Evolutionary conservation across 495 filamentous ascomycete genomes (phyloP).

Genomic region (Diplogelasinospora grovesii): DNA sequence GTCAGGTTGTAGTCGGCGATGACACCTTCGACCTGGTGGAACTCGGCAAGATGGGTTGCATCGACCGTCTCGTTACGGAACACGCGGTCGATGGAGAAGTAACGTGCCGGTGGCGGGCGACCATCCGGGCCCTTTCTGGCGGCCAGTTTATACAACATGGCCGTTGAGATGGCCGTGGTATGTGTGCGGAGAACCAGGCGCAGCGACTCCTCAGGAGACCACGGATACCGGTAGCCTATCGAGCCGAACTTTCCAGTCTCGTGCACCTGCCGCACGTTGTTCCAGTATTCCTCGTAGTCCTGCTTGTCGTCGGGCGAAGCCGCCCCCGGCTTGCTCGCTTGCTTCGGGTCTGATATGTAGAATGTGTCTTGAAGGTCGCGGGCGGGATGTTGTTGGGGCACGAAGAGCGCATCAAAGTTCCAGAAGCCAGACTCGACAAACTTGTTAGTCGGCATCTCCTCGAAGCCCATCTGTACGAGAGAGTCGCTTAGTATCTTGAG

Average conservation of each 20-base stretch:
- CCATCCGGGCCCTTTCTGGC: constrained; percentile 49
- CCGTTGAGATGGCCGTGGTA: constrained; percentile 84
- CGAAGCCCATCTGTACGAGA: constrained; percentile 76
- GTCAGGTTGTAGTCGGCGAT: constrained; percentile 93
- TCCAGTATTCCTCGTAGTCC: constrained; percentile 79
- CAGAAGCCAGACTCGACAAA: constrained; percentile 96
- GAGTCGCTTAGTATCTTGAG: too few species aligned
- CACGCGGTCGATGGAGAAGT: constrained; percentile 96
- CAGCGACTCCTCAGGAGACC: constrained; percentile 80
- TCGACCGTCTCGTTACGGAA: constrained; percentile 87
- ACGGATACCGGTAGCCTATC: constrained; percentile 92
- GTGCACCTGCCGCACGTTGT: constrained; percentile 80
- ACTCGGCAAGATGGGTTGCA: constrained; percentile 93
- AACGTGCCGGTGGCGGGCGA: constrained; percentile 63
- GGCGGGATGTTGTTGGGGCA: constrained; percentile 95
- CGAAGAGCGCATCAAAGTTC: constrained; percentile 95
- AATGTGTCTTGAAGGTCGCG: constrained; percentile 97
- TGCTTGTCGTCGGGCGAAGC: constrained; percentile 52
- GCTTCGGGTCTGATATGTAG: constrained; percentile 84
- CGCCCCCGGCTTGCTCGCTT: constrained; percentile 63
- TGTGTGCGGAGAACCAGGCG: constrained; percentile 91
- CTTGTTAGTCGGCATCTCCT: constrained; percentile 74
- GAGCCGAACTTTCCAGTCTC: constrained; percentile 82
- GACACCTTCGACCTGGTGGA: constrained; percentile 97
- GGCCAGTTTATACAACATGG: constrained; percentile 84